These are phyloP conservation scores for Trametes maxima DNA, from an alignment of 768 basidiomycete species.

Conservation along the genomic window DNA sequence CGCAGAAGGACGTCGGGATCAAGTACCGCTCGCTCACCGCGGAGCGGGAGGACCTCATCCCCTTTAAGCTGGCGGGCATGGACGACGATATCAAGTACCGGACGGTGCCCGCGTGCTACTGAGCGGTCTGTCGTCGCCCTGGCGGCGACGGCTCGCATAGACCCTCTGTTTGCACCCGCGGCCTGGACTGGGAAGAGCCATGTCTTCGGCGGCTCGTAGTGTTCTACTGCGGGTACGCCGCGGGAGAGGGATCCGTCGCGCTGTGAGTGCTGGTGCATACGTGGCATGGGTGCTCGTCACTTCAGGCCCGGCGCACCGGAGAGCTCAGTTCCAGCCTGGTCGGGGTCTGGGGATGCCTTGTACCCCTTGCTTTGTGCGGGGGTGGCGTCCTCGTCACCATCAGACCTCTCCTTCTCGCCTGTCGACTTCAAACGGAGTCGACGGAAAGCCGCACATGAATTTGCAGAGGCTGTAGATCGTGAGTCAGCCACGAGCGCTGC, in stretches of 20 bases:
- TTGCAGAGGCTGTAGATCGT: too few relatives aligned
- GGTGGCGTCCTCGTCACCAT: too few relatives aligned
- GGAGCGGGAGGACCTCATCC: slow-evolving; percentile 14
- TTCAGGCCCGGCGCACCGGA: too few relatives aligned
- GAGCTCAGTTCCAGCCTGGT: too few relatives aligned
- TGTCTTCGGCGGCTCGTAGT: background rate
- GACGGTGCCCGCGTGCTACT: background rate
- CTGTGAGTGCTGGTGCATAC: too few relatives aligned
- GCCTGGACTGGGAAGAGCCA: background rate
- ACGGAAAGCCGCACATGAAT: too few relatives aligned
- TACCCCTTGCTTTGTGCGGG: too few relatives aligned
- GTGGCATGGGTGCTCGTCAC: too few relatives aligned
- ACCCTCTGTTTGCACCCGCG: background rate
- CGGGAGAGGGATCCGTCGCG: background rate
- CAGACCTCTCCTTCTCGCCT: too few relatives aligned
- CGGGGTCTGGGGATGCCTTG: too few relatives aligned
- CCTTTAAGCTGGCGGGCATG: slow-evolving; percentile 18
- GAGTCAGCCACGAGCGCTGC: too few relatives aligned
- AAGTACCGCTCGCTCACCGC: slow-evolving; percentile 25
- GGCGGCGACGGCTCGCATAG: background rate
- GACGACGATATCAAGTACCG: slow-evolving; percentile 20
- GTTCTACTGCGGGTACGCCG: background rate
- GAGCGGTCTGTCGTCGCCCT: slow-evolving; percentile 1
- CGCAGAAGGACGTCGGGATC: slow-evolving; percentile 21
- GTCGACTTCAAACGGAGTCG: too few relatives aligned